Percentiles rank a stretch among this genome's conserved stretches.
These are phyloP conservation scores for Entrophospora sp. DNA, from an alignment of 192 early-diverging fungal species.

Conservation along the genomic window DNA sequence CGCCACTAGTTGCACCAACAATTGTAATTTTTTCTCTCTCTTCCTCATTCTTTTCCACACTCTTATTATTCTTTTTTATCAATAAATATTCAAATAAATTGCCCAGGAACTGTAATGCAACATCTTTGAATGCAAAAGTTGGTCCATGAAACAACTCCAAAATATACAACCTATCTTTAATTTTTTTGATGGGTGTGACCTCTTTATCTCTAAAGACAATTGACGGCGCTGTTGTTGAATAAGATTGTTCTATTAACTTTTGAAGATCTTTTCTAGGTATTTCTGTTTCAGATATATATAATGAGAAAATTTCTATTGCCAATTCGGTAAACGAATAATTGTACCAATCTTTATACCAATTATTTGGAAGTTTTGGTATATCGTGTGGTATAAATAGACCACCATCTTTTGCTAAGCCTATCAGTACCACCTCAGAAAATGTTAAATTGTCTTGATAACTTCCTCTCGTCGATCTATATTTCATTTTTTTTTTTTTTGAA, in stretches of 20 bases:
- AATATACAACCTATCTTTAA: constrained; percentile 57
- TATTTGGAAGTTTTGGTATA: constrained; percentile 62
- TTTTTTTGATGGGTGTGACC: constrained; percentile 67
- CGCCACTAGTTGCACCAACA: constrained; percentile 91
- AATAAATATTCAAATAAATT: constrained; percentile 99
- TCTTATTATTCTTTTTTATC: constrained; percentile 53
- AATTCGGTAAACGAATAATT: constrained; percentile 69
- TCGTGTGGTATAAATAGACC: constrained; percentile 86
- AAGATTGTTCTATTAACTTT: constrained; percentile 60
- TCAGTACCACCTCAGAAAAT: constrained; percentile 88
- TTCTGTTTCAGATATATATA: constrained; percentile 73
- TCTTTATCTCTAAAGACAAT: constrained; percentile 66
- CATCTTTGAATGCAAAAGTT: constrained; percentile 98
- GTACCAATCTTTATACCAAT: constrained; percentile 67
- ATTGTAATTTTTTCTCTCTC: constrained; percentile 68
- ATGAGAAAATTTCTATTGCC: constrained; percentile 74
- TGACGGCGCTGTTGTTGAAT: too few relatives aligned
- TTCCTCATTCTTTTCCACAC: constrained; percentile 37
- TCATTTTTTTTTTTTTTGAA: constrained; percentile 70
- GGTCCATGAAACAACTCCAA: constrained; percentile 96
- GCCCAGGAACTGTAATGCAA: constrained; percentile 91
- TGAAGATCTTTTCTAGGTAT: constrained; percentile 66
- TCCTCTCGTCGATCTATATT: constrained; percentile 87
- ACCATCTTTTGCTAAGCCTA: constrained; percentile 87
- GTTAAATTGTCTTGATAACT: constrained; percentile 51